phyloP scores from a whole-genome alignment of 31 red algal genomes.

The Asparagopsis taxiformis region DNA sequence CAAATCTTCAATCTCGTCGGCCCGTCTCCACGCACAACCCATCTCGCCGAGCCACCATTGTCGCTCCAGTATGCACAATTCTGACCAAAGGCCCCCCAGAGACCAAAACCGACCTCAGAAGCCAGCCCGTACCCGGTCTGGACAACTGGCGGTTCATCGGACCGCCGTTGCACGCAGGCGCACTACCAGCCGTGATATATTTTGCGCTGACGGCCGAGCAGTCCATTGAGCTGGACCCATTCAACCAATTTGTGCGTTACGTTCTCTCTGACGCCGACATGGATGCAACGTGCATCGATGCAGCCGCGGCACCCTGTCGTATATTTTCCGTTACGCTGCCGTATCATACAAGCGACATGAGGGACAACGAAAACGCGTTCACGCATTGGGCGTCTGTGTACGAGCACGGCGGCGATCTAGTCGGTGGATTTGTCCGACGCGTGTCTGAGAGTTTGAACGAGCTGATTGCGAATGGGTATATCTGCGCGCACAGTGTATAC shows the following conservation, averaged over 20 bases:
- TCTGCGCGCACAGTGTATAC: slow-evolving; percentile 7
- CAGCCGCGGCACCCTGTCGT: background rate
- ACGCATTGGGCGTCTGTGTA: slow-evolving; percentile 55
- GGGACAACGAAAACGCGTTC: slow-evolving; percentile 47
- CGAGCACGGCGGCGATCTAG: slow-evolving; percentile 37
- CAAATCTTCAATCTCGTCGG: too few relatives aligned
- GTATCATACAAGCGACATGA: slow-evolving; percentile 42
- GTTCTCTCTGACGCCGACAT: slow-evolving; percentile 4
- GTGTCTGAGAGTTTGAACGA: slow-evolving; percentile 21
- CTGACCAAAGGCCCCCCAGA: background rate
- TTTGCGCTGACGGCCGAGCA: slow-evolving; percentile 54
- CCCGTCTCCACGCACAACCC: background rate
- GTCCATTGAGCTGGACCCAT: slow-evolving; percentile 61
- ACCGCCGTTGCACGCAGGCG: slow-evolving; percentile 35
- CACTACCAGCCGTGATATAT: slow-evolving; percentile 67
- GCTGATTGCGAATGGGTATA: slow-evolving; percentile 21
- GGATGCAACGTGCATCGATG: background rate
- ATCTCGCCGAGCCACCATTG: background rate
- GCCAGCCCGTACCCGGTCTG: slow-evolving; percentile 32
- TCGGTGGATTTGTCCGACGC: slow-evolving; percentile 43
- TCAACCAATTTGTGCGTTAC: slow-evolving; percentile 36
- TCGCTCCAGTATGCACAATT: background rate
- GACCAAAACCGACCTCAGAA: background rate
- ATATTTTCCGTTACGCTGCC: slow-evolving; percentile 69
- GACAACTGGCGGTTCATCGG: slow-evolving; percentile 43